Evolutionary conservation across 2,329 filamentous ascomycete species (phyloP).

Genomic region (Fusarium acutatum): DNA sequence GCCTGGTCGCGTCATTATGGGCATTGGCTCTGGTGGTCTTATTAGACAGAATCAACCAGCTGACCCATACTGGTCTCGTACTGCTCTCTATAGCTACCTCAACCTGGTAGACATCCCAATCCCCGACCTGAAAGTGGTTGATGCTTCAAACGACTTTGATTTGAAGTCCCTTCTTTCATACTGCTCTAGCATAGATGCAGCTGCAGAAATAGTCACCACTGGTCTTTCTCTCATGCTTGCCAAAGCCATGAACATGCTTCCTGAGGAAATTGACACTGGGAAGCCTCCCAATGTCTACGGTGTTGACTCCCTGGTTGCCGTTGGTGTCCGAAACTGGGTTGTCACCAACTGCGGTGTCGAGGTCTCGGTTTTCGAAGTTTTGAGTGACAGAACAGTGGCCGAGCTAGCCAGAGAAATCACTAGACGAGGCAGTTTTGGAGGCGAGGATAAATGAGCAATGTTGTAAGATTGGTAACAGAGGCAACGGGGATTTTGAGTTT

Average conservation of each 20-base stretch:
- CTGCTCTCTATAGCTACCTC: conserved; percentile 58
- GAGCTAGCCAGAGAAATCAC: conserved; percentile 51
- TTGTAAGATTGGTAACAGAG: not conserved
- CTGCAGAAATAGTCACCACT: conserved; percentile 46
- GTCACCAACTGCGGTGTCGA: conserved; percentile 54
- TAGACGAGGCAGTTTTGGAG: conserved; percentile 43
- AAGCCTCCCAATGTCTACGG: conserved; percentile 56
- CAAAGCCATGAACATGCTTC: conserved; percentile 55
- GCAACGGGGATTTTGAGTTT: not conserved
- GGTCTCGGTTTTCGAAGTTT: conserved; percentile 58
- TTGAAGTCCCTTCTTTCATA: conserved; percentile 47
- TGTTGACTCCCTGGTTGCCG: conserved; percentile 62
- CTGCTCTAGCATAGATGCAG: conserved; percentile 41
- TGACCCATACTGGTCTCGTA: conserved; percentile 64
- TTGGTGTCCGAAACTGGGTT: conserved; percentile 63
- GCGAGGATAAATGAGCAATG: conserved; percentile 6
- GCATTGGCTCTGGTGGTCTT: conserved; percentile 64
- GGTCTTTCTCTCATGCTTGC: conserved; percentile 53
- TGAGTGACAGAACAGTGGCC: conserved; percentile 53
- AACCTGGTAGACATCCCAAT: conserved; percentile 57
- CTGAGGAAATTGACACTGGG: conserved; percentile 54
- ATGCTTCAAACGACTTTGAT: conserved; percentile 29
- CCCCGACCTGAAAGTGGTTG: conserved; percentile 36
- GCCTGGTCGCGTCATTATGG: conserved; percentile 60
- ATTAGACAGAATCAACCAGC: conserved; percentile 60